Percentiles rank a stretch among this genome's conserved stretches.
phyloP scores from a whole-genome alignment of 2,329 filamentous ascomycete species.

The Neofusicoccum laricinum region DNA sequence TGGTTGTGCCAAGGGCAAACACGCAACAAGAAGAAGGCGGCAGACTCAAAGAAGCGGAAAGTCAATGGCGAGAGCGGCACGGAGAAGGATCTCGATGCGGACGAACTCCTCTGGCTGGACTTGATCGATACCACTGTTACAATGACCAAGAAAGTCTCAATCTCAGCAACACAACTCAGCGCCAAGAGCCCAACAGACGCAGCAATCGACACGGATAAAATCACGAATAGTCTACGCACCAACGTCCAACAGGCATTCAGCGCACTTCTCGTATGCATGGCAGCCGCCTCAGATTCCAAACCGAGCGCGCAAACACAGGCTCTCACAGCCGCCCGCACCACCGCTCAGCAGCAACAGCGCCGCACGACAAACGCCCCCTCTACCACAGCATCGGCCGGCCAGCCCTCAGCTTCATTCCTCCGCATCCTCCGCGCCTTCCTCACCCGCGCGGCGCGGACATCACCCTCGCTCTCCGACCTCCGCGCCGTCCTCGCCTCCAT shows the following conservation, averaged over 20 bases:
- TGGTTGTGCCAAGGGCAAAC: conserved; percentile 92
- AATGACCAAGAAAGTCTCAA: conserved; percentile 45
- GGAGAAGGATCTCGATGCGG: conserved; percentile 56
- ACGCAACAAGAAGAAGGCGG: conserved; percentile 48
- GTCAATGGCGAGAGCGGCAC: conserved; percentile 37
- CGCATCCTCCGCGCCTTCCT: conserved; percentile 87
- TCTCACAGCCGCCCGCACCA: conserved; percentile 22
- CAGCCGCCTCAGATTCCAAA: conserved; percentile 28
- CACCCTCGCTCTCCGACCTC: conserved; percentile 82
- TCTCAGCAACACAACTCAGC: conserved; percentile 46
- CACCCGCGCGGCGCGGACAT: conserved; percentile 73
- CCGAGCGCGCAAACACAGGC: conserved; percentile 26
- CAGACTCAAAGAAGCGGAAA: conserved; percentile 26
- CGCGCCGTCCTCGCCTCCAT: conserved; percentile 82
- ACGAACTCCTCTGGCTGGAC: conserved; percentile 65
- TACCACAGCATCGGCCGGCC: conserved; percentile 26
- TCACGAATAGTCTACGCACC: conserved; percentile 67
- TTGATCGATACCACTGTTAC: conserved; percentile 61
- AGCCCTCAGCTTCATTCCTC: conserved; percentile 72
- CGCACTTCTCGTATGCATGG: conserved; percentile 72
- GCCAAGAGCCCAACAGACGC: conserved; percentile 22
- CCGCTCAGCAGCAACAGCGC: conserved; percentile 18
- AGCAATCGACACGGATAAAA: conserved; percentile 55
- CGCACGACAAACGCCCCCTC: conserved; percentile 14
- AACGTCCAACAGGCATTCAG: conserved; percentile 91